These are phyloP conservation scores for Lumnitzera racemosa DNA, from an alignment of 345 rosid species.

Conservation along the genomic window DNA sequence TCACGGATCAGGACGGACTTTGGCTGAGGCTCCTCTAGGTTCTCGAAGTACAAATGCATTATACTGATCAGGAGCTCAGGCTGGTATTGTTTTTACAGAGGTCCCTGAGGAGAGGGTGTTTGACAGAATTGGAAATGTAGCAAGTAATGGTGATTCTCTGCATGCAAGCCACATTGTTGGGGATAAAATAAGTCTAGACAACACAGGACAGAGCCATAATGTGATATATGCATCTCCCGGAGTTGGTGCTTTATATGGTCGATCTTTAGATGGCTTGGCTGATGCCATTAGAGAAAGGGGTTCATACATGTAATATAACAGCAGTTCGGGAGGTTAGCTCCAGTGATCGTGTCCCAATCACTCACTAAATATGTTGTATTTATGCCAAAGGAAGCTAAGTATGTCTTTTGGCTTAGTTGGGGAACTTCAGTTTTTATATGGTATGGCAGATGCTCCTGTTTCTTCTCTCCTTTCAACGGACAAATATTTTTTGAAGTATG, in stretches of 20 bases:
- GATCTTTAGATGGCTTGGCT: slow-evolving; percentile 35
- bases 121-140: slow-evolving; percentile 17
- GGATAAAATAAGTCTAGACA: slow-evolving; percentile 11
- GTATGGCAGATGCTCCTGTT: too few species aligned
- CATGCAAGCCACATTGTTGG: slow-evolving; percentile 22
- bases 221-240: slow-evolving; percentile 21
- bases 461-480: too few species aligned
- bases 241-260: slow-evolving; percentile 19
- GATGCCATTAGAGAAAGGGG: slow-evolving; percentile 15
- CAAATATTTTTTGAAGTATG: too few species aligned
- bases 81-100: slow-evolving; percentile 29
- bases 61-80: slow-evolving; percentile 8
- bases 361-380: background rate
- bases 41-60: slow-evolving; percentile 6
- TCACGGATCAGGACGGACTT: slow-evolving; percentile 27
- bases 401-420: too few species aligned
- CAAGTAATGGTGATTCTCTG: slow-evolving; percentile 11
- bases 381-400: background rate
- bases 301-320: slow-evolving; percentile 4
- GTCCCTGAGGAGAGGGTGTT: slow-evolving; percentile 16
- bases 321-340: background rate
- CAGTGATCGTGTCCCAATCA: background rate
- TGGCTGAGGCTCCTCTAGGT: slow-evolving; percentile 25
- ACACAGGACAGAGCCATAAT: slow-evolving; percentile 18
- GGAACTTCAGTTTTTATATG: too few species aligned